Percentiles rank a stretch among this genome's conserved stretches.
phyloP scores from a whole-genome alignment of 805 yeast species.

The Candida rishiriensis region DNA sequence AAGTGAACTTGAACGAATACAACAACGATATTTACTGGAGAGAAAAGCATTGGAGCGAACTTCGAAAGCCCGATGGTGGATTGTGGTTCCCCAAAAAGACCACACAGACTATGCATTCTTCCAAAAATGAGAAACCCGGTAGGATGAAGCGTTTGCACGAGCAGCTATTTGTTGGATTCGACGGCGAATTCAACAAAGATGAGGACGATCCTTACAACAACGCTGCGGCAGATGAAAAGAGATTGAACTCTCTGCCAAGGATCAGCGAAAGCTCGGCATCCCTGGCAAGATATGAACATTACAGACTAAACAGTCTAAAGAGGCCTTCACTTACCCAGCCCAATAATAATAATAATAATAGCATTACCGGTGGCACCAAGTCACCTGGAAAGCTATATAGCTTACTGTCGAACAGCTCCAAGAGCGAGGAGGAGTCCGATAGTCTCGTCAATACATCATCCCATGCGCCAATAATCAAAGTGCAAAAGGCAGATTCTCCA shows the following conservation, averaged over 20 bases:
- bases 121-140: constrained; percentile 4
- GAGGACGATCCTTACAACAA: constrained; percentile 13
- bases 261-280: constrained; percentile 24
- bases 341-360: neutral
- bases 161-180: constrained; percentile 24
- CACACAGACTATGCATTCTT: neutral
- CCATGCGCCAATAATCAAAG: neutral
- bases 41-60: constrained; percentile 48
- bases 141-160: constrained; percentile 20
- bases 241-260: constrained; percentile 18
- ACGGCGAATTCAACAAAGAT: constrained; percentile 21
- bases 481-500: neutral
- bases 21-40: constrained; percentile 58
- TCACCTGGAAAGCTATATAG: constrained; percentile 4
- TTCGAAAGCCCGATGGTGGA: constrained; percentile 40
- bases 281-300: constrained; percentile 23
- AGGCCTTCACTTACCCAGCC: constrained; percentile 5
- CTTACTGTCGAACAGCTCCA: neutral
- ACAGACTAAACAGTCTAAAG: constrained; percentile 16
- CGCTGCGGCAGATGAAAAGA: constrained; percentile 8
- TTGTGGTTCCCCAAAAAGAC: constrained; percentile 44
- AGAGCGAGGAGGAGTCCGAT: neutral
- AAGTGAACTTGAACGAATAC: constrained; percentile 56
- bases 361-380: constrained; percentile 2
- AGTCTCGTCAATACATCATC: neutral